Base-by-base conservation (phyloP, 1,139 yeast genomes). In the Meyerozyma guilliermondii region DNA sequence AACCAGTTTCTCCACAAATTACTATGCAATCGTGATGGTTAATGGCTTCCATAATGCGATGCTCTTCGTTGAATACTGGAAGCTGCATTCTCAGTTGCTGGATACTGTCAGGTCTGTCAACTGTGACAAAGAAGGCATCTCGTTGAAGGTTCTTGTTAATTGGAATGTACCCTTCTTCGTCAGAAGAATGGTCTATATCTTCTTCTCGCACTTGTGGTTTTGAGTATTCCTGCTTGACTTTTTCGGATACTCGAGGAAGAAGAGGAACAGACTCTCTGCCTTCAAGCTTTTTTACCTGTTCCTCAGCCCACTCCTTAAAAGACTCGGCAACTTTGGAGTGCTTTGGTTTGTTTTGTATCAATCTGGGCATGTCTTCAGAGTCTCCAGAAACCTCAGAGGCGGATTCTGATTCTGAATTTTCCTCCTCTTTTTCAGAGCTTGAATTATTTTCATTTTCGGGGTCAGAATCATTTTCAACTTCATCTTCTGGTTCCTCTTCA, bases 41-140 rank as follows among this genome's bases (percentile, higher is more conserved):
- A 41, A 94, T 78, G 1, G 97, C 96, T 60, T 94, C 99, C 97
- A 94, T 89, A 40, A 94, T 87, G 44, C 81, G 72, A 57, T 88
- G 96, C 56, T 94, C 99, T 62, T 89, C 96, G 7, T 84, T 83
- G 49, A 79, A 87, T 1, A 92, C 98, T 0, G 99, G 99, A 18
- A 94, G 70, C 42, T 81, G 75, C 58, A 81, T 66, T 50, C 98
- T 73, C 35, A 74, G 74, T 33, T 68, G 62, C 56, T 88, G 95
- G 18, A 91, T 77, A 29, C 76, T 81, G 0, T 74, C 78, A 1
- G 79, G 54, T 51, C 98, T 74, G 7, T 71, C 68, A 0, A 92
- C 85, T 14, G 78, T 70, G 10, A 89, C 92, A 47, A 68, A 86
- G 45, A 78, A 78, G 0, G 94, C 82, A 46, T 81, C 77, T 52